These are phyloP conservation scores for Podospora sp. DNA, from an alignment of 495 filamentous ascomycete genomes.

Conservation along the genomic window DNA sequence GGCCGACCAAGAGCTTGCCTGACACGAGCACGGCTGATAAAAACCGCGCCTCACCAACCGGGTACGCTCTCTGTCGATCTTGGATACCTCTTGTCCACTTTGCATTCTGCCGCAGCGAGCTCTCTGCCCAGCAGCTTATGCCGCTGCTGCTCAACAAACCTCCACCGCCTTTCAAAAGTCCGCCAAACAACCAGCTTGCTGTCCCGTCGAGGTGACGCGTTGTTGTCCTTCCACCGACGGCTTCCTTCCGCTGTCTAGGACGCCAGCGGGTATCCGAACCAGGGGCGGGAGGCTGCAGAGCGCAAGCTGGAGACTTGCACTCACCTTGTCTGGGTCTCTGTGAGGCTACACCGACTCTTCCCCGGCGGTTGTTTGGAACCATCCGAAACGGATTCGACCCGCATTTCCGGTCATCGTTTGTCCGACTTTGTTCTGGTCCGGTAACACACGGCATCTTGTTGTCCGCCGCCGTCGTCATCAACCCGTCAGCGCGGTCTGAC, in stretches of 20 bases:
- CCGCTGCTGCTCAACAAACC: constrained; percentile 3
- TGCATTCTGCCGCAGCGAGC: constrained; percentile 13
- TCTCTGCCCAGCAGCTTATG: constrained; percentile 1
- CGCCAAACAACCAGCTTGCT: background rate
- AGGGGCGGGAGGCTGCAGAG: constrained; percentile 9
- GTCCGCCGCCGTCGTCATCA: background rate
- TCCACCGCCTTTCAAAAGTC: background rate
- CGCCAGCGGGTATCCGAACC: background rate
- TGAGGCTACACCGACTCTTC: constrained; percentile 18
- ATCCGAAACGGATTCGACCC: constrained; percentile 4
- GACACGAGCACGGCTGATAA: constrained; percentile 34
- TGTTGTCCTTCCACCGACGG: background rate
- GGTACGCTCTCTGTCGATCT: constrained; percentile 8
- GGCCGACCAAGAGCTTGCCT: constrained; percentile 10
- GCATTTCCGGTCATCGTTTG: constrained; percentile 6
- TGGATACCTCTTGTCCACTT: background rate
- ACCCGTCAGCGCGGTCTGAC: background rate
- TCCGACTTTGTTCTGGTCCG: constrained; percentile 5
- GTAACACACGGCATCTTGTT: constrained; percentile 7
- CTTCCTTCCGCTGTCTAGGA: background rate
- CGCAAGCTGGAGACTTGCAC: constrained; percentile 26
- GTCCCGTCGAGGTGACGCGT: background rate
- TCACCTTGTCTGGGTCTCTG: constrained; percentile 17
- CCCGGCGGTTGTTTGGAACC: constrained; percentile 6
- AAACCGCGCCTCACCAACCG: constrained; percentile 28